phyloP scores from a whole-genome alignment of 129 eudicot species.

The Artemisia tridentata region DNA sequence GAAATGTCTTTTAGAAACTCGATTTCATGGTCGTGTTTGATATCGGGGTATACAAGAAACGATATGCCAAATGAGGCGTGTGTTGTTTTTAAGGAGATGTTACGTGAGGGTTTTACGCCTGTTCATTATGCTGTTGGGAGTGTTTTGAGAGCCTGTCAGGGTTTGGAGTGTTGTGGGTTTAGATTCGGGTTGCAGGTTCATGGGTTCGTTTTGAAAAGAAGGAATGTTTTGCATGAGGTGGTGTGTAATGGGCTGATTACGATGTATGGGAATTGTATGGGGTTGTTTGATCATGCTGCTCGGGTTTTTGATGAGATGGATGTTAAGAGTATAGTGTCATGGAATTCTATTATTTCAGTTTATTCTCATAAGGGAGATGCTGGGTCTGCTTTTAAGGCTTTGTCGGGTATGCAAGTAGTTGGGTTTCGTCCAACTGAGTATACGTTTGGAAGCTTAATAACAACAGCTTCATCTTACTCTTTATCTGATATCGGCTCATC shows the following conservation, averaged over 20 bases:
- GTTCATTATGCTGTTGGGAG: constrained; percentile 76
- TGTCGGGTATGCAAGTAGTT: constrained; percentile 56
- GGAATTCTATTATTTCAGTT: constrained; percentile 85
- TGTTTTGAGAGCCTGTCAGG: constrained; percentile 76
- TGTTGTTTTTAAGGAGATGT: constrained; percentile 51
- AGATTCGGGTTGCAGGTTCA: constrained; percentile 75
- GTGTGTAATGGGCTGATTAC: constrained; percentile 82
- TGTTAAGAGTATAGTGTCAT: constrained; percentile 52
- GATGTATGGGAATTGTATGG: constrained; percentile 73
- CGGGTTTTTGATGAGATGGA: constrained; percentile 59
- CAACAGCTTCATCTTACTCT: constrained; percentile 38
- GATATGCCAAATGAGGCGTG: constrained; percentile 51
- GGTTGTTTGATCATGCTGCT: constrained; percentile 43
- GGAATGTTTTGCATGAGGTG: constrained; percentile 46
- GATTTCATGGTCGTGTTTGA: constrained; percentile 86
- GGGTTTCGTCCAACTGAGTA: constrained; percentile 66
- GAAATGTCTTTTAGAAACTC: constrained; percentile 73
- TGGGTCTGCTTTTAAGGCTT: constrained; percentile 51
- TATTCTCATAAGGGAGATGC: constrained; percentile 65
- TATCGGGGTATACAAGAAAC: constrained; percentile 73
- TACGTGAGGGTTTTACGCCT: constrained; percentile 46
- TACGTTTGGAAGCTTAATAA: constrained; percentile 76
- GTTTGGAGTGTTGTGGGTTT: constrained; percentile 43
- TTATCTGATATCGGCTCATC: constrained; percentile 30
- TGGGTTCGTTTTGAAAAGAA: constrained; percentile 56